Evolutionary conservation across 352 stramenopile species (phyloP).

Genomic region (Thalassiosira mediterranea): DNA sequence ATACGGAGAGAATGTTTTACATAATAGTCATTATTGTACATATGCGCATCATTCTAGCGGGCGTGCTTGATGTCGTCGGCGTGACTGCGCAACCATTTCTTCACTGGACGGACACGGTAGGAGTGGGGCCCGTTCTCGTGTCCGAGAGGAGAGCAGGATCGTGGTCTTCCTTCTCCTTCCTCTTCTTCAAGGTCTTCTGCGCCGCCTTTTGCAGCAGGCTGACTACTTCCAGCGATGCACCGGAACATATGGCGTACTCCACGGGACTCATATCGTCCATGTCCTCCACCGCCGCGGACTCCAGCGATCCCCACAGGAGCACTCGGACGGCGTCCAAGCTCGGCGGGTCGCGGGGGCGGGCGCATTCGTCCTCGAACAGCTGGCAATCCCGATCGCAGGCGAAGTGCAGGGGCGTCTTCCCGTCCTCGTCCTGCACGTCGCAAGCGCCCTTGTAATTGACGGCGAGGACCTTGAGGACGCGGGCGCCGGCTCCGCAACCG

Average conservation of each 20-base stretch:
- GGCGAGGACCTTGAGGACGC: constrained; percentile 15
- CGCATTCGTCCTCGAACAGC: constrained; percentile 2
- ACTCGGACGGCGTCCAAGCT: constrained; percentile 2
- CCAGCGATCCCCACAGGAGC: constrained; percentile 5
- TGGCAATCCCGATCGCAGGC: constrained; percentile 24
- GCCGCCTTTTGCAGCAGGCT: neutral
- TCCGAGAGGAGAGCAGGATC: too few relatives aligned
- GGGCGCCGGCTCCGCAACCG: constrained; percentile 11
- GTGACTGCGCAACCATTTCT: too few relatives aligned
- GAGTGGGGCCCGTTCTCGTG: too few relatives aligned
- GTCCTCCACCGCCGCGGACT: constrained; percentile 5
- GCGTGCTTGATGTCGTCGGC: too few relatives aligned
- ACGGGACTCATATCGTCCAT: constrained; percentile 14
- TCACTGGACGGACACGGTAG: too few relatives aligned
- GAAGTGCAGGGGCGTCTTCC: constrained; percentile 39
- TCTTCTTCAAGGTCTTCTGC: constrained; percentile 5
- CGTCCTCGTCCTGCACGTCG: constrained; percentile 33
- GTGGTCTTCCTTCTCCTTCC: neutral
- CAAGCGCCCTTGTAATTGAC: constrained; percentile 24
- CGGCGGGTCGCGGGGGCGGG: neutral
- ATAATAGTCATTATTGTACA: too few relatives aligned
- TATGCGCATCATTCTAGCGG: too few relatives aligned
- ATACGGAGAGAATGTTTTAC: too few relatives aligned
- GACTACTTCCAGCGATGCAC: constrained; percentile 11
- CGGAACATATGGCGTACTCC: constrained; percentile 2